Conservation (phyloP, 768 basidiomycete species). For the Flagelloscypha sp. region DNA sequence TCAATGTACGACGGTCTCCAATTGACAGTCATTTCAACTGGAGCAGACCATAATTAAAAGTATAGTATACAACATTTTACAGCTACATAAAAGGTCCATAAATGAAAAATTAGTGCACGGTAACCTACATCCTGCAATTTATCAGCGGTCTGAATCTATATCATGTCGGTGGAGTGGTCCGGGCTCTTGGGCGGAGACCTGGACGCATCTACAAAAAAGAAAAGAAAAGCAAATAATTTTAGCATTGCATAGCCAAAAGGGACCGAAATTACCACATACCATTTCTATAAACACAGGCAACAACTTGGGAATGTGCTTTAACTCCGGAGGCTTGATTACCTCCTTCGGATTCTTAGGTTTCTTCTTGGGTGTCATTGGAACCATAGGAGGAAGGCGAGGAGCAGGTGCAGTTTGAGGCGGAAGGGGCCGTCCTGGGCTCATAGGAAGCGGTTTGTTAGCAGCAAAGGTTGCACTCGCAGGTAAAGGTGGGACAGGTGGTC, state of each 20-base stretch:
- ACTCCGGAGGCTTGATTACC: slow-evolving; percentile 61
- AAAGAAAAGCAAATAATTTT: slow-evolving; percentile 1
- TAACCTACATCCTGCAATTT: too few species aligned
- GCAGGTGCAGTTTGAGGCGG: background rate
- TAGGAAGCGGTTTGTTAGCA: slow-evolving; percentile 36
- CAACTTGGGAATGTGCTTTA: slow-evolving; percentile 70
- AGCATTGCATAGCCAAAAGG: slow-evolving; percentile 2
- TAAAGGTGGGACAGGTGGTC: slow-evolving; percentile 33
- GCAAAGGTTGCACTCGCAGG: slow-evolving; percentile 21
- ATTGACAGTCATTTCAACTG: too few species aligned
- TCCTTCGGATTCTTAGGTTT: slow-evolving; percentile 38
- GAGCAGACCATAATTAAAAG: too few species aligned
- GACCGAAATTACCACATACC: slow-evolving; percentile 46
- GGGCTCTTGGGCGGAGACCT: slow-evolving; percentile 13
- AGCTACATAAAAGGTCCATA: too few species aligned
- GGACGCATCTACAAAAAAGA: slow-evolving; percentile 27
- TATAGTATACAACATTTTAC: too few species aligned
- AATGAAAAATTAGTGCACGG: too few species aligned
- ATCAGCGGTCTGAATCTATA: too few species aligned
- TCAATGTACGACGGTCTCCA: too few species aligned
- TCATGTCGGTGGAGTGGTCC: too few species aligned
- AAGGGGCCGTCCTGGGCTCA: slow-evolving; percentile 17
- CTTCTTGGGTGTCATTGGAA: slow-evolving; percentile 12
- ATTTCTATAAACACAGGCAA: slow-evolving; percentile 89
- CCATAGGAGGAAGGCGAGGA: too few species aligned